A percentile compares a stretch with the other conserved stretches of the same genome.
These are phyloP conservation scores for Beauveria sp. DNA, from an alignment of 2,329 filamentous ascomycete species.

Conservation along the genomic window DNA sequence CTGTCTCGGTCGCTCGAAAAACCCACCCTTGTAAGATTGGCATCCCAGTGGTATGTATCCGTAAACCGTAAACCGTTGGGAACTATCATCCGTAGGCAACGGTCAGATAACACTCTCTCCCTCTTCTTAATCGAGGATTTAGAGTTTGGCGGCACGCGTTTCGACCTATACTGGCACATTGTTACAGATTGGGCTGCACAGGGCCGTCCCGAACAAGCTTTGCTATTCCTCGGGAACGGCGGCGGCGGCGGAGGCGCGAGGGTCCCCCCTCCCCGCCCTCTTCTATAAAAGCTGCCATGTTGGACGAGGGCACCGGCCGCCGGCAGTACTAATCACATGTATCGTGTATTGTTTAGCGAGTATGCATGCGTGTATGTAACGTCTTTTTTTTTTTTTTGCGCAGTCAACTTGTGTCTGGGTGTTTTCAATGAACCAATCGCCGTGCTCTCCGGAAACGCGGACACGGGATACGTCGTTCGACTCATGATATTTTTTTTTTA, in stretches of 20 bases:
- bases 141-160: background rate
- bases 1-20: background rate
- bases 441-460: constrained; percentile 2
- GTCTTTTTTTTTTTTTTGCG: background rate
- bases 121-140: background rate
- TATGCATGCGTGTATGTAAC: background rate
- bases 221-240: too few relatives aligned
- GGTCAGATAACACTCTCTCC: background rate
- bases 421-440: background rate
- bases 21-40: constrained; percentile 7
- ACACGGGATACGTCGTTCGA: background rate
- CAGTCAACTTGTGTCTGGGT: background rate
- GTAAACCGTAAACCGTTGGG: background rate
- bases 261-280: background rate
- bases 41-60: background rate
- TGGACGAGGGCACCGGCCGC: background rate
- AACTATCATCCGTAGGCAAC: too few relatives aligned
- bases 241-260: too few relatives aligned
- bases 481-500: background rate
- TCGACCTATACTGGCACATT: too few relatives aligned
- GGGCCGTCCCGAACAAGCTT: too few relatives aligned
- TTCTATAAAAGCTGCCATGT: background rate
- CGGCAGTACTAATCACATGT: background rate
- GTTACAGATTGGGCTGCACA: too few relatives aligned
- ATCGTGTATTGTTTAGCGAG: background rate